Percentiles rank a stretch among this genome's conserved stretches.
phyloP scores from a whole-genome alignment of 2,329 filamentous ascomycete genomes.

The Fusarium mexicanum region DNA sequence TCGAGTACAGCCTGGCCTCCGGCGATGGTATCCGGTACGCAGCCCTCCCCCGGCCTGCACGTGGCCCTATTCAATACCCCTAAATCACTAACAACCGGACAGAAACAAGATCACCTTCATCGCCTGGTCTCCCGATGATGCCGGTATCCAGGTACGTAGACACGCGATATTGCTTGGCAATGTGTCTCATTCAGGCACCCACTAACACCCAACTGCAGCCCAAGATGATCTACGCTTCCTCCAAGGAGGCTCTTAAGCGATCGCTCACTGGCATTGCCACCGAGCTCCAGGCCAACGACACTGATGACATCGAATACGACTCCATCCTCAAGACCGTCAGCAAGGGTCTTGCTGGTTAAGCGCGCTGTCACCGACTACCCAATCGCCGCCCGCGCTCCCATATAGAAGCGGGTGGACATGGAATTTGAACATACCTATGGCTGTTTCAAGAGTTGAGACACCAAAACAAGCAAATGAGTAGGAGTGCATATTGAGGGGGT shows the following conservation, averaged over 20 bases:
- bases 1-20: constrained; percentile 76
- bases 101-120: constrained; percentile 85
- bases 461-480: constrained; percentile 42
- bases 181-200: constrained; percentile 45
- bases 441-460: constrained; percentile 41
- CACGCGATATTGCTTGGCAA: constrained; percentile 73
- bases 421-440: constrained; percentile 43
- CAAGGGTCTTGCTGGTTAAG: constrained; percentile 67
- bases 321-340: constrained; percentile 73
- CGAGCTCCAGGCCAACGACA: constrained; percentile 86
- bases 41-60: neutral
- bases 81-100: constrained; percentile 32
- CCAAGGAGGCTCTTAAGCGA: constrained; percentile 87
- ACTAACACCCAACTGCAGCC: constrained; percentile 59
- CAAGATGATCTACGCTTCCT: constrained; percentile 92
- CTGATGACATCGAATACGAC: constrained; percentile 82
- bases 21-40: constrained; percentile 77
- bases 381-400: constrained; percentile 16
- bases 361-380: constrained; percentile 18
- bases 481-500: constrained; percentile 38
- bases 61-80: constrained; percentile 3
- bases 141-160: constrained; percentile 74
- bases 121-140: constrained; percentile 84
- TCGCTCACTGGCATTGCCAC: constrained; percentile 77
- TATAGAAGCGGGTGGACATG: constrained; percentile 36